Evolutionary conservation across 176 grass and related monocot species (phyloP).

Genomic region (Eremochloa ophiuroides): DNA sequence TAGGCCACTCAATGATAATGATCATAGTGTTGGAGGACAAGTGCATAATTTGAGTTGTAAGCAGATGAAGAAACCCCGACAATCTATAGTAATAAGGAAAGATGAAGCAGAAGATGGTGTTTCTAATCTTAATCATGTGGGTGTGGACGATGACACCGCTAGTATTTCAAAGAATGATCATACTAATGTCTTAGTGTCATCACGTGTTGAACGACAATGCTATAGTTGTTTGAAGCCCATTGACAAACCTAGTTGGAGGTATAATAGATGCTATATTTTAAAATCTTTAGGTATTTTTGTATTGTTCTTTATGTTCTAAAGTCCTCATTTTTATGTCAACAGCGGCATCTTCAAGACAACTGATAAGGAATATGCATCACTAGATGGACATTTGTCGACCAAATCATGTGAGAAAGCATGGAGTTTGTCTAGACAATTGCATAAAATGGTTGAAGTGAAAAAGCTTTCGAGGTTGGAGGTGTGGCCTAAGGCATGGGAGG

Average conservation of each 20-base stretch:
- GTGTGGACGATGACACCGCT: neutral
- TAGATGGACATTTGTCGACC: constrained; percentile 52
- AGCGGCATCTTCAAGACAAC: constrained; percentile 55
- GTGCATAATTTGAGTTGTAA: neutral
- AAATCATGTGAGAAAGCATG: constrained; percentile 53
- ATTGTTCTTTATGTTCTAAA: neutral
- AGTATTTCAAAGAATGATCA: neutral
- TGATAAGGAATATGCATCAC: constrained; percentile 14
- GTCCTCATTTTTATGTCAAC: constrained; percentile 5
- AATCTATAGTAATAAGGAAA: neutral
- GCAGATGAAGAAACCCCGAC: neutral
- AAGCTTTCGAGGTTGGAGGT: constrained; percentile 34
- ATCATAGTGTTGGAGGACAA: neutral
- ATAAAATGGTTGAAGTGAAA: constrained; percentile 19
- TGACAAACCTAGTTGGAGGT: constrained; percentile 35
- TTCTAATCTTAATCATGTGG: neutral
- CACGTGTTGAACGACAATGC: neutral
- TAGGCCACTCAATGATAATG: neutral
- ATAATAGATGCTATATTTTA: neutral
- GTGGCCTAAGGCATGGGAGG: constrained; percentile 55
- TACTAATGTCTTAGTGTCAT: neutral
- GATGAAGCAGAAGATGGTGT: neutral
- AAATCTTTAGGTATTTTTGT: neutral
- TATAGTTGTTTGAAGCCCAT: neutral
- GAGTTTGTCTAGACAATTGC: constrained; percentile 34